Evolutionary conservation across 148 eudicot species (phyloP).

Genomic region (Camellia granthamiana): DNA sequence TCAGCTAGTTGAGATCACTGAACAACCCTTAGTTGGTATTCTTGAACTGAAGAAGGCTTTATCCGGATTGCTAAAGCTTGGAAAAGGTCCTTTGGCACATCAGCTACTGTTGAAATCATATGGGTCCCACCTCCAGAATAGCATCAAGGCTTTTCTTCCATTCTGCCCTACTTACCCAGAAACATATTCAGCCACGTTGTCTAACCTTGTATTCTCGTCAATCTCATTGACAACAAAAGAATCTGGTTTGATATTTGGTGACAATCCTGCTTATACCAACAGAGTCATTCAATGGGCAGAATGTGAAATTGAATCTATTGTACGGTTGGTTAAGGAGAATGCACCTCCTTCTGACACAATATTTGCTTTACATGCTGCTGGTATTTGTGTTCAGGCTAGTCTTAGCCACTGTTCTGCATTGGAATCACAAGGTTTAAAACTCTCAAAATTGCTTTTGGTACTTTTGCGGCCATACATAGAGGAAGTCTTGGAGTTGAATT

Average conservation of each 20-base stretch:
- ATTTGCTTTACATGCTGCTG: conserved; percentile 76
- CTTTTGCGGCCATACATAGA: conserved; percentile 82
- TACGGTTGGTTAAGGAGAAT: conserved; percentile 81
- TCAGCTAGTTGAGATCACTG: conserved; percentile 59
- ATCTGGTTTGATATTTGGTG: conserved; percentile 68
- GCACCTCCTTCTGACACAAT: conserved; percentile 76
- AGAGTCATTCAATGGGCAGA: conserved; percentile 91
- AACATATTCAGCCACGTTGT: conserved; percentile 77
- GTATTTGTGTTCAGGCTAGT: conserved; percentile 83
- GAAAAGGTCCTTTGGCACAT: conserved; percentile 81
- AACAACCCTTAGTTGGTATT: conserved; percentile 55
- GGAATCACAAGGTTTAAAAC: conserved; percentile 76
- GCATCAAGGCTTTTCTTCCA: conserved; percentile 67
- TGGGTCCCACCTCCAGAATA: conserved; percentile 62
- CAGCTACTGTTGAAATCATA: conserved; percentile 72
- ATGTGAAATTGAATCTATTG: conserved; percentile 79
- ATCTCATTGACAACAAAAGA: conserved; percentile 69
- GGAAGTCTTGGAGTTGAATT: conserved; percentile 88
- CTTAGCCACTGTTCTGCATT: conserved; percentile 67
- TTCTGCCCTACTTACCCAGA: conserved; percentile 66
- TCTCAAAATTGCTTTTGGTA: conserved; percentile 83
- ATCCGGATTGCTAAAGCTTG: conserved; percentile 63
- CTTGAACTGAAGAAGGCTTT: conserved; percentile 66
- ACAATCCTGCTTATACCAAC: conserved; percentile 73
- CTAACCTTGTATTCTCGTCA: conserved; percentile 73